Conservation (phyloP, 192 early-diverging fungal species). For the Chytriomyces sp. region DNA sequence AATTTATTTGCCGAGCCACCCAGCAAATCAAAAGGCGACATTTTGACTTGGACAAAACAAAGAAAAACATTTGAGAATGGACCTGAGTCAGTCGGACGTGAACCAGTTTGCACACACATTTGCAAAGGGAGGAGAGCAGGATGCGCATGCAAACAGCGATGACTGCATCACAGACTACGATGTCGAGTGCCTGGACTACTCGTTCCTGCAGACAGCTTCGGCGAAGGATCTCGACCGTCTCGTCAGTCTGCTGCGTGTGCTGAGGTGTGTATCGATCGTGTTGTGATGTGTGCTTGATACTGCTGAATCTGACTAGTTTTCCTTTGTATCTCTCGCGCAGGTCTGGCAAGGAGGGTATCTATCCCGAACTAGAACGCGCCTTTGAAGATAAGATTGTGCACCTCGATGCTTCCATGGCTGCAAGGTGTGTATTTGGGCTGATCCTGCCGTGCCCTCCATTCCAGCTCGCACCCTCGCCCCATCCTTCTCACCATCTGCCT, state of each 20-base stretch:
- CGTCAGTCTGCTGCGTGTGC: conserved; percentile 13
- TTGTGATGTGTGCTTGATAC: background rate
- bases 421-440: background rate
- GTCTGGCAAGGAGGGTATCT: conserved; percentile 42
- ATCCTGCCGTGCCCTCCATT: background rate
- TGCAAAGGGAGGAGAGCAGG: background rate
- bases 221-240: conserved; percentile 1
- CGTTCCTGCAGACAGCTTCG: conserved; percentile 4
- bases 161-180: conserved; percentile 10
- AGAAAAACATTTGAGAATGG: background rate
- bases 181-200: conserved; percentile 17
- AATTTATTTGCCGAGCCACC: too few relatives aligned
- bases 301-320: background rate
- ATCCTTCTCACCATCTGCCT: too few relatives aligned
- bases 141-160: background rate
- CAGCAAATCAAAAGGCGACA: too few relatives aligned
- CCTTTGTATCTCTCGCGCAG: conserved; percentile 3
- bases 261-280: conserved; percentile 1
- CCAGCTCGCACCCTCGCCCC: background rate
- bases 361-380: conserved; percentile 41
- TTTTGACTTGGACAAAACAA: too few relatives aligned
- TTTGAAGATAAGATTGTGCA: conserved; percentile 31
- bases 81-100: background rate
- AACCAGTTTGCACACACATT: background rate
- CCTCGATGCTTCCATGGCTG: conserved; percentile 16